Evolutionary conservation across 192 early-diverging fungal genomes (phyloP).

Genomic region (Coemansia sp.): DNA sequence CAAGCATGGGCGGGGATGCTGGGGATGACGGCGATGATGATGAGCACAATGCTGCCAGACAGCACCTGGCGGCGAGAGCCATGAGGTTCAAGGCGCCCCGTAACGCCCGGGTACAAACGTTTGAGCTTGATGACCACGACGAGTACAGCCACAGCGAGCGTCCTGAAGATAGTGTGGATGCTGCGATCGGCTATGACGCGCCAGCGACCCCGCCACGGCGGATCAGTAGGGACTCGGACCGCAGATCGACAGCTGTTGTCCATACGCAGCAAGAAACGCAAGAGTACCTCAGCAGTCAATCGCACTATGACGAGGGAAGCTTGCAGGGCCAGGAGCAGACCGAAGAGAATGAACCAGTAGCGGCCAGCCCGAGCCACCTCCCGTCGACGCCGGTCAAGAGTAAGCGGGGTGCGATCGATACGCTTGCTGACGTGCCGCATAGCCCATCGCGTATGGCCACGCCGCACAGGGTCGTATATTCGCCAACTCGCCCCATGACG

Average conservation of each 20-base stretch:
- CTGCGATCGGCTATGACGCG: neutral
- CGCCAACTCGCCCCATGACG: constrained; percentile 21
- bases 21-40: constrained; percentile 4
- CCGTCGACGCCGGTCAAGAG: neutral
- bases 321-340: too few relatives aligned
- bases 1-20: too few relatives aligned
- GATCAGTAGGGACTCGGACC: too few relatives aligned
- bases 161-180: neutral
- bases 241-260: neutral
- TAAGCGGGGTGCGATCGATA: too few relatives aligned
- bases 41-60: constrained; percentile 5
- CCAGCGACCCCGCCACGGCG: neutral
- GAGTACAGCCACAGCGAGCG: neutral
- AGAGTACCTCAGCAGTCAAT: neutral
- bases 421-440: constrained; percentile 16
- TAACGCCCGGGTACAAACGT: constrained; percentile 34
- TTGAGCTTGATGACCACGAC: constrained; percentile 32
- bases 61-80: constrained; percentile 24
- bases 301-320: too few relatives aligned
- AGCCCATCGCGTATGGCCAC: constrained; percentile 34
- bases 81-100: constrained; percentile 43
- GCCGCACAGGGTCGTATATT: constrained; percentile 45
- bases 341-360: neutral
- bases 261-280: constrained; percentile 6
- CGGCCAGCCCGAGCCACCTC: neutral